Evolutionary conservation across 306 rosid species (phyloP), one percentile per base, ranked within the genome.

Genomic region (Vigna radiata): DNA sequence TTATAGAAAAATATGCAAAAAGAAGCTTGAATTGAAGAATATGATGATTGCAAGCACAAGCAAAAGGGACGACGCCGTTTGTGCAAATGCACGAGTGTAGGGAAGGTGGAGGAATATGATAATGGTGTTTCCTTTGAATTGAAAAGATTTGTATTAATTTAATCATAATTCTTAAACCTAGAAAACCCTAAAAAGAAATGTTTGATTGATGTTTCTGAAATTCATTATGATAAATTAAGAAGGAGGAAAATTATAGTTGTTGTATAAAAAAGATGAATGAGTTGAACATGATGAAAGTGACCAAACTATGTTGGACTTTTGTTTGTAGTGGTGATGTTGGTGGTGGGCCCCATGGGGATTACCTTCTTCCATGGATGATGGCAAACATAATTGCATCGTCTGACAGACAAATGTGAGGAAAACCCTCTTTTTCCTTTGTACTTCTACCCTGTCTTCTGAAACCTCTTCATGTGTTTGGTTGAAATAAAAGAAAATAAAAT

Each of bases 201-300:
- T 23, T 8, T 59, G 18, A 2, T 27, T 36, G 15, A 60, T 2
- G 19, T 29, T 29, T 29, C 36, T 25, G 64, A n/a, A 29, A 41
- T 69, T 46, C n/a, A 21, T 36, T 36, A 36, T 36, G 7, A 36
- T 6, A 36, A 36, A 36, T 36, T 36, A 36, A 36, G 8, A 36
- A 36, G 41, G 41, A 36, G 8, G 8, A 36, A 36, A 2, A 25
- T 25, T 25, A 25, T 25, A 25, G 11, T 18, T 56, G 31, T 39
- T 19, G 21, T 19, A 19, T 36, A 33, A 18, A 56, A 18, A 31
- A 18, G 13, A 29, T 13, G 69, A 68, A 33, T 17, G 29, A 47
- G 49, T 25, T 44, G 68, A 55, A 59, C n/a, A 56, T 68, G 49
- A 77, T 68, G 81, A 68, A 53, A 54, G 48, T n/a, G 39, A 77